phyloP scores from a whole-genome alignment of 2,329 filamentous ascomycete species.

The Aciculosporium take region DNA sequence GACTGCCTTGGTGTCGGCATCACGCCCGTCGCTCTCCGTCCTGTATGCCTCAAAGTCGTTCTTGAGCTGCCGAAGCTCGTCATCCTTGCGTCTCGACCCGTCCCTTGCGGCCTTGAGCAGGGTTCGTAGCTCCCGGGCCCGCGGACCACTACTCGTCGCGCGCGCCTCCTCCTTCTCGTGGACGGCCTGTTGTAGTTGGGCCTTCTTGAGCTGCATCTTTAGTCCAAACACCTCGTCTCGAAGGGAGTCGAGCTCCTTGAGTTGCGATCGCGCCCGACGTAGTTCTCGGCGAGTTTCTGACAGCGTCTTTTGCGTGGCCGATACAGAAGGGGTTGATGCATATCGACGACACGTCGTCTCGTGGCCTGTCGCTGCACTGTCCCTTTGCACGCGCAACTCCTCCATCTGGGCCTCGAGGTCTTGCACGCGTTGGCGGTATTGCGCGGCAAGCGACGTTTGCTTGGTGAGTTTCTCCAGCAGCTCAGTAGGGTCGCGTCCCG shows the following conservation, averaged over 20 bases:
- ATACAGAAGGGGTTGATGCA: slow-evolving; percentile 24
- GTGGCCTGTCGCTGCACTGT: slow-evolving; percentile 17
- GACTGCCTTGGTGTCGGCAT: slow-evolving; percentile 41
- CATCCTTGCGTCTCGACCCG: slow-evolving; percentile 31
- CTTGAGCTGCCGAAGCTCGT: slow-evolving; percentile 33
- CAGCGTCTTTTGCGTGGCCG: slow-evolving; percentile 35
- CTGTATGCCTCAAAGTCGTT: slow-evolving; percentile 40
- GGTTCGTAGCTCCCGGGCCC: slow-evolving; percentile 24
- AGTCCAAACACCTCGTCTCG: slow-evolving; percentile 39
- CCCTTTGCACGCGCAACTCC: slow-evolving; percentile 22
- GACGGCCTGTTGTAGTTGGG: slow-evolving; percentile 18
- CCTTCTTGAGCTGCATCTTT: slow-evolving; percentile 33
- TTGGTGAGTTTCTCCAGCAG: slow-evolving; percentile 39
- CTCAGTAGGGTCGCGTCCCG: slow-evolving; percentile 30
- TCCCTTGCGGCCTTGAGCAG: slow-evolving; percentile 30
- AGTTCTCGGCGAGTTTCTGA: slow-evolving; percentile 40
- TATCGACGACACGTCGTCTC: slow-evolving; percentile 22
- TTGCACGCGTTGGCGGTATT: slow-evolving; percentile 45
- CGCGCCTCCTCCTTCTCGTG: slow-evolving; percentile 22
- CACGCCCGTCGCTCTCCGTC: slow-evolving; percentile 36
- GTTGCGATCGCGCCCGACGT: slow-evolving; percentile 37
- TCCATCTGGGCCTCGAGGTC: slow-evolving; percentile 40
- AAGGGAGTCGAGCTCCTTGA: slow-evolving; percentile 35
- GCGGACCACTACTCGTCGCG: slow-evolving; percentile 20
- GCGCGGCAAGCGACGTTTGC: slow-evolving; percentile 41